A percentile compares a stretch with the other conserved stretches of the same genome.
These are phyloP conservation scores for Cubamyces lactineus DNA, from an alignment of 768 basidiomycete species.

Conservation along the genomic window DNA sequence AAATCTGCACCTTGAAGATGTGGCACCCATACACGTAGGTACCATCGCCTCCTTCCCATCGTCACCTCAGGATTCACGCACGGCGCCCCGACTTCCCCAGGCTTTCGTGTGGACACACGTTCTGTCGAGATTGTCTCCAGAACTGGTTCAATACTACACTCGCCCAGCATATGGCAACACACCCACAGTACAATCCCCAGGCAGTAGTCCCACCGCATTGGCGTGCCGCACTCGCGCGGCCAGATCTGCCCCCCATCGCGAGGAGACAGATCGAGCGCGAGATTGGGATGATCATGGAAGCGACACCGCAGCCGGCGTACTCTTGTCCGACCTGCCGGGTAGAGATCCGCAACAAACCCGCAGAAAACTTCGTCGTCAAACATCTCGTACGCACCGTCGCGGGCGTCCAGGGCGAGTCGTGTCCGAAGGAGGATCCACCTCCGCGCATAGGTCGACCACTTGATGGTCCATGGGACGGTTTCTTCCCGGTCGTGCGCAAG, in stretches of 20 bases:
- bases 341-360: constrained; percentile 50
- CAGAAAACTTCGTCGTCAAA: constrained; percentile 66
- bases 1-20: constrained; percentile 65
- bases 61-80: neutral
- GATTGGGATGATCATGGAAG: constrained; percentile 6
- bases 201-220: constrained; percentile 7
- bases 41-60: neutral
- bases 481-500: constrained; percentile 23
- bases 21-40: constrained; percentile 70
- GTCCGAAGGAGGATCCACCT: constrained; percentile 35
- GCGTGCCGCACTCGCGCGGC: constrained; percentile 15
- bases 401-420: constrained; percentile 49
- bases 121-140: constrained; percentile 63
- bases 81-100: constrained; percentile 39
- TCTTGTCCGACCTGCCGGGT: constrained; percentile 72
- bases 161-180: constrained; percentile 47
- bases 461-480: constrained; percentile 31
- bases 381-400: constrained; percentile 55
- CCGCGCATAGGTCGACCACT: neutral
- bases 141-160: constrained; percentile 56
- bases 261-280: constrained; percentile 18
- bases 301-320: constrained; percentile 51
- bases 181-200: constrained; percentile 48
- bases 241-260: constrained; percentile 1
- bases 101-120: constrained; percentile 71